Evolutionary conservation across 768 basidiomycete genomes (phyloP).

Genomic region (Neoboletus subvelutipes): DNA sequence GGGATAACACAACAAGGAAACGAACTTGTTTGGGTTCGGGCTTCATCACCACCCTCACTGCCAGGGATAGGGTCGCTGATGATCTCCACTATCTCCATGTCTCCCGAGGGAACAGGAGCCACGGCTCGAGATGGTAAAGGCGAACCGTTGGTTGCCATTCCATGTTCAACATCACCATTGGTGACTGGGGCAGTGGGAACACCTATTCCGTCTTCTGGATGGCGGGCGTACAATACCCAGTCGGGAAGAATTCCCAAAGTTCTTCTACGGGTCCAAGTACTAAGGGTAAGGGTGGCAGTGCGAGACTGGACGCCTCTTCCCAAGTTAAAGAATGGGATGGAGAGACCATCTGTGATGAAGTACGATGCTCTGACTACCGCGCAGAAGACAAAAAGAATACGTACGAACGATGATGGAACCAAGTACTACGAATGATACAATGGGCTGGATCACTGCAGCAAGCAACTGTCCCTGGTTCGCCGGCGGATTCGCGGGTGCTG

Average conservation of each 20-base stretch:
- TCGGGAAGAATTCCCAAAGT: slow-evolving; percentile 38
- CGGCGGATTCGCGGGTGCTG: slow-evolving; percentile 58
- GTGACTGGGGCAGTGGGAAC: neutral
- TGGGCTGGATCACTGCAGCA: slow-evolving; percentile 71
- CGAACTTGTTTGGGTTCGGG: slow-evolving; percentile 21
- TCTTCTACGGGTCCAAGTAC: slow-evolving; percentile 42
- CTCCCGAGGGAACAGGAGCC: neutral
- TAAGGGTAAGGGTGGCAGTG: slow-evolving; percentile 44
- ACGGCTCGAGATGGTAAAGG: neutral
- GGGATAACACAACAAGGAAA: neutral
- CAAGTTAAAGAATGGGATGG: slow-evolving; percentile 65
- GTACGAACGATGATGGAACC: slow-evolving; percentile 81
- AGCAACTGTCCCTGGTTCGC: slow-evolving; percentile 69
- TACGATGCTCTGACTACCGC: neutral
- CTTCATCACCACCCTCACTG: neutral
- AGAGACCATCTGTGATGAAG: slow-evolving; percentile 55
- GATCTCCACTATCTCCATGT: neutral
- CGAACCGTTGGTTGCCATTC: neutral
- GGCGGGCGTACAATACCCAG: slow-evolving; percentile 43
- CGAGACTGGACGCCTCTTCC: slow-evolving; percentile 47
- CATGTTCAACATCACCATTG: slow-evolving; percentile 23
- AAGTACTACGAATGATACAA: slow-evolving; percentile 86
- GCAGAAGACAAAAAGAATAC: slow-evolving; percentile 24
- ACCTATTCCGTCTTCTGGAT: slow-evolving; percentile 9
- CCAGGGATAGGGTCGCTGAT: neutral